These are phyloP conservation scores for Nannochloropsis salina DNA, from an alignment of 108 stramenopile genomes.

Conservation along the genomic window DNA sequence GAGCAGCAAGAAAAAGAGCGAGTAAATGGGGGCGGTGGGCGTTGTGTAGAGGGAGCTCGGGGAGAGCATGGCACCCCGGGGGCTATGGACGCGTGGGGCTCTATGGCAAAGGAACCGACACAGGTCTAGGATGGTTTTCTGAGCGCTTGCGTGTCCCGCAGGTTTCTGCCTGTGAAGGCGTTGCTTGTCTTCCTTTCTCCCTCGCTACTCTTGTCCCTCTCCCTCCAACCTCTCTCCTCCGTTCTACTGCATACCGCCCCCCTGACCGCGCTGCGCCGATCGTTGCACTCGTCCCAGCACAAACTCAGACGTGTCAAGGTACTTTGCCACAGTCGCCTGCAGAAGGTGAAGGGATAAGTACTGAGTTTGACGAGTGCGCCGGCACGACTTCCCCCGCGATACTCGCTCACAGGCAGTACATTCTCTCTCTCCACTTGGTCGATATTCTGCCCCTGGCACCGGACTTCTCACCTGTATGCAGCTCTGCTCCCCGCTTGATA, in stretches of 20 bases:
- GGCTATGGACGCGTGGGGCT: no score
- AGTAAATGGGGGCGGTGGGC: no score
- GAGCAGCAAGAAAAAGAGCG: no score
- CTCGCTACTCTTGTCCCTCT: not conserved
- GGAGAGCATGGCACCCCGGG: no score
- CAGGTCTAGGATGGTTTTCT: no score
- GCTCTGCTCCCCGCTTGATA: not conserved
- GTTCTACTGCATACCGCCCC: not conserved
- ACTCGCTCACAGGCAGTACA: not conserved
- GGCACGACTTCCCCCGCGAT: not conserved
- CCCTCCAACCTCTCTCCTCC: not conserved
- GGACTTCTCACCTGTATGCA: conserved; percentile 9
- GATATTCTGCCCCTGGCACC: no score
- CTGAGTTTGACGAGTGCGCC: not conserved
- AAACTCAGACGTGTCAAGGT: not conserved
- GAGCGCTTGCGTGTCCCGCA: no score
- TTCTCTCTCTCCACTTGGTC: no score
- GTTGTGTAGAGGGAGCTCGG: no score
- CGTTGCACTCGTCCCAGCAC: not conserved
- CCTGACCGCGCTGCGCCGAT: not conserved
- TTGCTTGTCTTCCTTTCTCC: not conserved
- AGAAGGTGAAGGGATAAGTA: not conserved
- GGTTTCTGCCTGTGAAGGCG: not conserved
- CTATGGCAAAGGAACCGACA: no score
- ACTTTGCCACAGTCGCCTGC: not conserved